These are phyloP conservation scores for Boletus huronensis DNA, from an alignment of 768 basidiomycete species.

Conservation along the genomic window DNA sequence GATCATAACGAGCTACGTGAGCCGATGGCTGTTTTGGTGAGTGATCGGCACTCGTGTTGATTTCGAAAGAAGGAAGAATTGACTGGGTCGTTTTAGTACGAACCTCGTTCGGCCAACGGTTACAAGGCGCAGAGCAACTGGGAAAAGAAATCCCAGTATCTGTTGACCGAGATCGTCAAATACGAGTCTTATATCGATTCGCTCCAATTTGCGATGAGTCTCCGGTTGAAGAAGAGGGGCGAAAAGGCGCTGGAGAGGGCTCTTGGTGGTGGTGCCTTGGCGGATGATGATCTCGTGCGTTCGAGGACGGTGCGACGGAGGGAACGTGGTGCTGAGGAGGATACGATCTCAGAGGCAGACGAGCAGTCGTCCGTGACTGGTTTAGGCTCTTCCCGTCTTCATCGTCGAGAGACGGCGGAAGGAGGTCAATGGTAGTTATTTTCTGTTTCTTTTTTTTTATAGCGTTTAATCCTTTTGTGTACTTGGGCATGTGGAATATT, in stretches of 20 bases:
- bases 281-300: conserved; percentile 31
- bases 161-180: conserved; percentile 91
- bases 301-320: conserved; percentile 38
- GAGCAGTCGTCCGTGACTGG: conserved; percentile 34
- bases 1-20: conserved; percentile 79
- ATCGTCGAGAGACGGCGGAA: conserved; percentile 45
- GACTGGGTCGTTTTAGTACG: conserved; percentile 46
- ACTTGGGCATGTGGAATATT: conserved; percentile 17
- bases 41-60: not conserved
- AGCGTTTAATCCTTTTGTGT: not conserved
- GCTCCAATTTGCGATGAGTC: conserved; percentile 73
- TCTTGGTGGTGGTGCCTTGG: conserved; percentile 35
- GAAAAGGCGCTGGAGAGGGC: conserved; percentile 76
- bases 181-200: conserved; percentile 95
- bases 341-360: conserved; percentile 47
- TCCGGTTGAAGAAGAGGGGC: conserved; percentile 85
- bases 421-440: conserved; percentile 27
- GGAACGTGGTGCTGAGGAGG: conserved; percentile 39
- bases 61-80: no score
- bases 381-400: conserved; percentile 29
- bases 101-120: conserved; percentile 68
- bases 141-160: conserved; percentile 87
- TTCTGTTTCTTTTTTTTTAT: conserved; percentile 17
- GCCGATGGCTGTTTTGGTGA: conserved; percentile 78
- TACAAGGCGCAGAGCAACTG: conserved; percentile 84